Evolutionary conservation across 2,329 filamentous ascomycete genomes (phyloP).

Genomic region (Aphanocladium album): DNA sequence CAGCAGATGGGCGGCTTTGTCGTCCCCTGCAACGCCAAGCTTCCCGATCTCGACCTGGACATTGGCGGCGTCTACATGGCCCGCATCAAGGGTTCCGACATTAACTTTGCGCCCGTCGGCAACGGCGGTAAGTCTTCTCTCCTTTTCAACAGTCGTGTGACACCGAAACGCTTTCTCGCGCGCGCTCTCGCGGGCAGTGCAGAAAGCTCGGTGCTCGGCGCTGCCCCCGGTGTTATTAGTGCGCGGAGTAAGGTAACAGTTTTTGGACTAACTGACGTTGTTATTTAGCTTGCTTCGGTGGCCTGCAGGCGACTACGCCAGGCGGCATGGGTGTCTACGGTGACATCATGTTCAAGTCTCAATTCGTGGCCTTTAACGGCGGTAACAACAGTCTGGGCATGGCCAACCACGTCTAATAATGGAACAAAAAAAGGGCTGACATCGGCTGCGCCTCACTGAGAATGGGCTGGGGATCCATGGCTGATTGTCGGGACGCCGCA

Average conservation of each 20-base stretch:
- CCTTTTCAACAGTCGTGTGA: neutral
- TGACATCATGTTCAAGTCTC: slow-evolving; percentile 57
- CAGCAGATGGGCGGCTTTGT: slow-evolving; percentile 39
- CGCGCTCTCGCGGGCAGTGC: neutral
- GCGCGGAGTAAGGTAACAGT: too few relatives aligned
- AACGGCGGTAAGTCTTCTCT: slow-evolving; percentile 42
- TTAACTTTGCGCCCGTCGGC: slow-evolving; percentile 48
- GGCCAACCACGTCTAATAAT: slow-evolving; percentile 28
- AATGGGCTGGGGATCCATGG: too few relatives aligned
- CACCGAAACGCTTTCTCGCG: too few relatives aligned
- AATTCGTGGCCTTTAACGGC: slow-evolving; percentile 54
- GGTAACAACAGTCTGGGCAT: slow-evolving; percentile 51
- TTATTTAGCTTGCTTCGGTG: slow-evolving; percentile 57
- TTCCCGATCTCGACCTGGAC: slow-evolving; percentile 49
- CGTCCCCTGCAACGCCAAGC: slow-evolving; percentile 39
- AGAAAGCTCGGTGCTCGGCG: slow-evolving; percentile 1
- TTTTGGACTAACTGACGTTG: neutral
- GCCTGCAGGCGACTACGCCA: slow-evolving; percentile 55
- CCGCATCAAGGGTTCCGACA: slow-evolving; percentile 46
- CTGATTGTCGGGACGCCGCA: slow-evolving; percentile 12
- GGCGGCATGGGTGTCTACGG: slow-evolving; percentile 55
- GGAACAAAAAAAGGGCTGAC: too few relatives aligned
- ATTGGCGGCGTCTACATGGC: slow-evolving; percentile 55
- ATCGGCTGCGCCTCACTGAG: too few relatives aligned
- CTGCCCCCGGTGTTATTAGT: too few relatives aligned